Evolutionary conservation across 2,329 filamentous ascomycete species (phyloP).

Genomic region (Colletotrichum tanaceti): DNA sequence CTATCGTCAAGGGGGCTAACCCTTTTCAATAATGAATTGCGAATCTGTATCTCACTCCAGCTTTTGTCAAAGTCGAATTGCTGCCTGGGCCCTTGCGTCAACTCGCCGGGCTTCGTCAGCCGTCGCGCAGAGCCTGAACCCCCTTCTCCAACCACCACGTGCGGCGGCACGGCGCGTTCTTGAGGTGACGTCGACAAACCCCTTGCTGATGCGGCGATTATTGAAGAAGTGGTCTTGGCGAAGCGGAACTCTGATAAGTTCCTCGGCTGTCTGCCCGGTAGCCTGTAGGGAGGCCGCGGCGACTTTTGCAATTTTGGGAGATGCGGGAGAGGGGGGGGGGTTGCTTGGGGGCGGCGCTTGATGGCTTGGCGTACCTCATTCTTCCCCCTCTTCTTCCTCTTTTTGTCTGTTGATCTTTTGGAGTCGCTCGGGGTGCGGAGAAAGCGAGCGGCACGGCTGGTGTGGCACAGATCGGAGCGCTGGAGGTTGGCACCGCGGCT

Average conservation of each 20-base stretch:
- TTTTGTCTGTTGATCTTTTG: background rate
- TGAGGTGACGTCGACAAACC: conserved; percentile 3
- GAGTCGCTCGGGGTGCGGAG: background rate
- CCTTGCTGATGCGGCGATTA: conserved; percentile 10
- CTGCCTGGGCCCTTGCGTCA: no score
- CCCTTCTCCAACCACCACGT: background rate
- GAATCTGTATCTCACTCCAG: no score
- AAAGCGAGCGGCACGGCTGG: background rate
- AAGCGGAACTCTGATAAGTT: background rate
- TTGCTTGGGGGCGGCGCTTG: conserved; percentile 13
- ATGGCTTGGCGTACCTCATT: conserved; percentile 14
- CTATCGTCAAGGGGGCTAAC: no score
- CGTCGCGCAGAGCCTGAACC: no score
- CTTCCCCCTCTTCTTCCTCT: background rate
- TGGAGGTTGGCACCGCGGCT: background rate
- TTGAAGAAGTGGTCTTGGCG: conserved; percentile 1
- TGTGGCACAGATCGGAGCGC: background rate
- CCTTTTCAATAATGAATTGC: no score
- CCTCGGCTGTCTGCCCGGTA: background rate
- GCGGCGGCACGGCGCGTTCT: no score
- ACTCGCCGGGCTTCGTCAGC: no score
- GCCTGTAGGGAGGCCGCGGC: background rate
- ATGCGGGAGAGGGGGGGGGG: background rate
- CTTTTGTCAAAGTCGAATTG: no score
- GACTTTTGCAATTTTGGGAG: background rate